Evolutionary conservation across 441 rosid genomes (phyloP), one percentile per base, ranked within the genome.

Genomic region (Gossypium gossypioides): DNA sequence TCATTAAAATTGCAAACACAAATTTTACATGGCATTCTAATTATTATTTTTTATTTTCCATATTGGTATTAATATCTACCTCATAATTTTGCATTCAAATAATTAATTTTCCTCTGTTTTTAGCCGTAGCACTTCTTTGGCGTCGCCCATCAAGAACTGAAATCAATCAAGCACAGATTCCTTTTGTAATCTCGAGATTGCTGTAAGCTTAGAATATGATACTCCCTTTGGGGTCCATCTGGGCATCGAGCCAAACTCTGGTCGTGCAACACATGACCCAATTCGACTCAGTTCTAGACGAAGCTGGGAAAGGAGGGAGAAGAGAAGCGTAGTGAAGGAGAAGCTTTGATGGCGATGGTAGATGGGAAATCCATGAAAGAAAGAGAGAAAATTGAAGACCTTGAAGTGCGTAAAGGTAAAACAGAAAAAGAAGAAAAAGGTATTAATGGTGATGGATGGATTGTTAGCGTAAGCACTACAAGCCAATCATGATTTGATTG

Each of bases 241-340:
- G 77, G 19, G 85, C 89, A n/a, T 91, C 91, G 21, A 92, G 76
- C 98, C 97, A 92, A 54, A 92, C 97, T 60, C 85, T 92, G 72
- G 99, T 83, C 1, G 96, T 87, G 77, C 98, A 95, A 32, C 97
- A 96, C 99, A 91, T 91, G 74, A 95, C 96, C 44, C 96, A 87
- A 55, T 92, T 95, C 0, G 82, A 79, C 40, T 89, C 90, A 29
- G 79, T 81, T 57, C 86, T 80, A n/a, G 87, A 85, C 2, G 88
- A 77, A 9, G 83, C 86, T 9, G 82, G 85, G 44, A 92, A 81
- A 2, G 76, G 81, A 67, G 88, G 85, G 56, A 89, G 86, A 37
- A 85, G 79, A 16, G 76, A 72, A 25, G 95, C 89, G 71, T 86
- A 81, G 65, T 79, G 88, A 27, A 95, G 82, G 73, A 95, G 82